phyloP scores from a whole-genome alignment of 306 rosid species.

The Cucumis sativus region DNA sequence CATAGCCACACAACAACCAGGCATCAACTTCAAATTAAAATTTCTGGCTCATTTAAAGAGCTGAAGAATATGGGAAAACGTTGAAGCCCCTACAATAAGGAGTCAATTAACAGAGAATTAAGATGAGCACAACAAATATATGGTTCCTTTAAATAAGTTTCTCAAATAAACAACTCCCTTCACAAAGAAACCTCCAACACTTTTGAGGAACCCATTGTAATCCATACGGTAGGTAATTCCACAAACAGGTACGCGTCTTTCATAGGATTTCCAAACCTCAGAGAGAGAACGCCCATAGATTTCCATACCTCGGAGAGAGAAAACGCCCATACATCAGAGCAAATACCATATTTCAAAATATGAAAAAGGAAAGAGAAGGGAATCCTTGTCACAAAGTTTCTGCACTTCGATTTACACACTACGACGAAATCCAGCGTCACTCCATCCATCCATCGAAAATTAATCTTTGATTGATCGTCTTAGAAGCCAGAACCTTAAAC shows the following conservation, averaged over 20 bases:
- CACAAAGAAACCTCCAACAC: background rate
- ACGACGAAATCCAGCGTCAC: background rate
- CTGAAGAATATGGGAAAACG: no score
- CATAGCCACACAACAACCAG: no score
- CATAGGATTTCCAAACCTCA: background rate
- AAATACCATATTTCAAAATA: background rate
- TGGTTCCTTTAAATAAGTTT: no score
- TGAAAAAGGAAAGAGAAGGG: background rate
- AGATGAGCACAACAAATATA: no score
- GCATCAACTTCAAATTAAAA: no score
- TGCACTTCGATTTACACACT: background rate
- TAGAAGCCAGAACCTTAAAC: background rate
- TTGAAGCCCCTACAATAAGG: no score
- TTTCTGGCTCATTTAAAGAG: no score
- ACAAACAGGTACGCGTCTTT: background rate
- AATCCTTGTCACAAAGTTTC: background rate
- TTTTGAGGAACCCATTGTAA: background rate
- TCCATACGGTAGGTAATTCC: background rate
- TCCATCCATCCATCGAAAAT: background rate
- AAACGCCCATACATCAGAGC: background rate
- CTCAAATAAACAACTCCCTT: no score
- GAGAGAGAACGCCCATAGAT: background rate
- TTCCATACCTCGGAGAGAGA: background rate
- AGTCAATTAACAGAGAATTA: no score
- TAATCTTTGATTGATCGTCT: background rate